Percentiles rank a stretch among this genome's conserved stretches.
Conservation (phyloP, 495 filamentous ascomycete genomes). For the Hypoxylon intermedium region DNA sequence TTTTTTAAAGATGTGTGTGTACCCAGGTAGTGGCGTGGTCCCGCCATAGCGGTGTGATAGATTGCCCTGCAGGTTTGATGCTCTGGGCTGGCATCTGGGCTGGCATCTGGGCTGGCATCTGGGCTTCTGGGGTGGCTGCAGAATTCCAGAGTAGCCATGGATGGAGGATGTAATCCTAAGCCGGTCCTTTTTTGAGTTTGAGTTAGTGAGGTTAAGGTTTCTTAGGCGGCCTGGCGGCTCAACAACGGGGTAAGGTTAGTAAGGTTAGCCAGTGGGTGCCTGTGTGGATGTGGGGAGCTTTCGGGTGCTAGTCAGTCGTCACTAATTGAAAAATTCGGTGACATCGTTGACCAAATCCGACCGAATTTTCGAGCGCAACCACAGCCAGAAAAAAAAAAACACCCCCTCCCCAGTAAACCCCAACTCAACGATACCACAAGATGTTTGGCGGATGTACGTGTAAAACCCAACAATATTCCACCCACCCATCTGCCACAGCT, state of each 20-base stretch:
- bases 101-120: too few species aligned
- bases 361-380: neutral
- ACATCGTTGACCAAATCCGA: conserved; percentile 8
- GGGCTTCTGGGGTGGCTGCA: conserved; percentile 6
- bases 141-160: neutral
- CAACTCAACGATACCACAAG: conserved; percentile 27
- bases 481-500: neutral
- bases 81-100: too few species aligned
- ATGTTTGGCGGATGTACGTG: conserved; percentile 59
- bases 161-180: conserved; percentile 27
- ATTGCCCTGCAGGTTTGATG: too few species aligned
- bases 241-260: conserved; percentile 20
- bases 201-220: conserved; percentile 9
- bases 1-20: conserved; percentile 9
- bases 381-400: too few species aligned
- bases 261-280: too few species aligned
- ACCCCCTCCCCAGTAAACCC: too few species aligned
- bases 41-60: too few species aligned
- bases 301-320: conserved; percentile 28
- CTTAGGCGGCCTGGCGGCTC: conserved; percentile 36
- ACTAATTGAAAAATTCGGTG: conserved; percentile 19
- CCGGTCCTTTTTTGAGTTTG: conserved; percentile 21
- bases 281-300: conserved; percentile 16
- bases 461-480: neutral
- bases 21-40: too few species aligned